Evolutionary conservation across 106 monocot genomes (phyloP).

Genomic region (Platanthera guangdongensis): DNA sequence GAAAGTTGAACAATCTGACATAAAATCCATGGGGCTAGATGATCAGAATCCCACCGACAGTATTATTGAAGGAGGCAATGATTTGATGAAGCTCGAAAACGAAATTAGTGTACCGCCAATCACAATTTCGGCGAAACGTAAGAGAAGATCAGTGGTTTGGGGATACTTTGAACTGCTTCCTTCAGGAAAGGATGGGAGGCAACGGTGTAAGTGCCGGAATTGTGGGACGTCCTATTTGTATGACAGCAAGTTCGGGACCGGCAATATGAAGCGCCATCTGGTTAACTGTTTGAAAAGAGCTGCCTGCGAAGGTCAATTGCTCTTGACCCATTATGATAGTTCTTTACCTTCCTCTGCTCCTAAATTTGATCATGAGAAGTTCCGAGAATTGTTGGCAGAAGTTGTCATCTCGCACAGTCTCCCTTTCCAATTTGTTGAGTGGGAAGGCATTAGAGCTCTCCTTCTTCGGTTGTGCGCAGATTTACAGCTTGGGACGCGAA

Average conservation of each 20-base stretch:
- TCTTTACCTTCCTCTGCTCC: conserved; percentile 1
- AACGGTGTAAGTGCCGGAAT: conserved; percentile 12
- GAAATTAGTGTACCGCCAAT: conserved; percentile 5
- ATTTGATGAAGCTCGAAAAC: neutral
- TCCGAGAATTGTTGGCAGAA: conserved; percentile 4
- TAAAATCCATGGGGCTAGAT: conserved; percentile 3
- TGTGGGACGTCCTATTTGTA: conserved; percentile 11
- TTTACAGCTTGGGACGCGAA: conserved; percentile 5
- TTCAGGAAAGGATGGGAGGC: conserved; percentile 6
- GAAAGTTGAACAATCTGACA: conserved; percentile 4
- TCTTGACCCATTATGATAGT: neutral
- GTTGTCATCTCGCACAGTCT: conserved; percentile 10
- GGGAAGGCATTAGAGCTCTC: conserved; percentile 7
- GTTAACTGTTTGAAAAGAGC: conserved; percentile 7
- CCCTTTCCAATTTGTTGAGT: conserved; percentile 15
- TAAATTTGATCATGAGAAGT: conserved; percentile 15
- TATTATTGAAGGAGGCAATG: neutral
- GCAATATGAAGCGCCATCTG: conserved; percentile 13
- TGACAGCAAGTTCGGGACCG: conserved; percentile 13
- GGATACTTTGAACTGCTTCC: conserved; percentile 12
- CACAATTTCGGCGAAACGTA: conserved; percentile 3
- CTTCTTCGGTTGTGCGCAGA: conserved; percentile 2
- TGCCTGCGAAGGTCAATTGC: conserved; percentile 1
- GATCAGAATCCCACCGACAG: neutral
- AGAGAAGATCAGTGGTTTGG: conserved; percentile 12